Conservation (phyloP, 1,139 yeast species). For the Protomyces lactucae-debilis region DNA sequence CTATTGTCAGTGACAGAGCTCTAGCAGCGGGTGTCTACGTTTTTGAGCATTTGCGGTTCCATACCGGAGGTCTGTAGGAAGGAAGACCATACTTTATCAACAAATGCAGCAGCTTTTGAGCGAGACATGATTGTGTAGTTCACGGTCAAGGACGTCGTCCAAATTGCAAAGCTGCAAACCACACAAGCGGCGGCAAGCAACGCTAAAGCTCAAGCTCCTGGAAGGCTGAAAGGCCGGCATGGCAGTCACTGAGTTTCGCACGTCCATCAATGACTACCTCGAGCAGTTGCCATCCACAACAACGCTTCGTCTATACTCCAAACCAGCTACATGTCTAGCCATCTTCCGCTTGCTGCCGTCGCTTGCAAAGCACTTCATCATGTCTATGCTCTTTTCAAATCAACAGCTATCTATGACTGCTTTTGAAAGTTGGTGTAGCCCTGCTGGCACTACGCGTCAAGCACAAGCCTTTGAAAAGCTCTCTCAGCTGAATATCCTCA, state of each 20-base stretch:
- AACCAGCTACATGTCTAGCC: conserved; percentile 91
- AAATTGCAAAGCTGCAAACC: not conserved
- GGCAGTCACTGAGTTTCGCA: conserved; percentile 46
- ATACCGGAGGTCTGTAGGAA: conserved; percentile 41
- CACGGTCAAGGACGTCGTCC: not conserved
- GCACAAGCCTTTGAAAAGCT: conserved; percentile 76
- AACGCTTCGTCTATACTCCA: conserved; percentile 67
- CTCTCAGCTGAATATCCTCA: conserved; percentile 56
- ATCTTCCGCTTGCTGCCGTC: conserved; percentile 82
- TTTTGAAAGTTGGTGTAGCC: conserved; percentile 70
- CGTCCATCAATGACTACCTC: conserved; percentile 81
- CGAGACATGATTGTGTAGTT: not conserved
- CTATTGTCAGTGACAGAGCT: not conserved
- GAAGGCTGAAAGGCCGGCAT: conserved; percentile 1
- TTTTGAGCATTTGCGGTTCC: conserved; percentile 40
- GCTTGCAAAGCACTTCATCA: conserved; percentile 78
- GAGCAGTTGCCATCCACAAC: conserved; percentile 84
- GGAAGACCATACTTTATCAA: conserved; percentile 39
- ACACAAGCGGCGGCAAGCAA: not conserved
- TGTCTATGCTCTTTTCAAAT: conserved; percentile 81
- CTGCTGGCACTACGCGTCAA: conserved; percentile 44
- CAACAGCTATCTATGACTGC: conserved; percentile 63
- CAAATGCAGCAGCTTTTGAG: conserved; percentile 11
- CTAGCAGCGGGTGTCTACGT: conserved; percentile 33
- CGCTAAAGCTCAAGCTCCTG: too few relatives aligned